Percentiles rank a stretch among this genome's conserved stretches.
Evolutionary conservation across 495 filamentous ascomycete genomes (phyloP).

Genomic region (Cercophora sp.): DNA sequence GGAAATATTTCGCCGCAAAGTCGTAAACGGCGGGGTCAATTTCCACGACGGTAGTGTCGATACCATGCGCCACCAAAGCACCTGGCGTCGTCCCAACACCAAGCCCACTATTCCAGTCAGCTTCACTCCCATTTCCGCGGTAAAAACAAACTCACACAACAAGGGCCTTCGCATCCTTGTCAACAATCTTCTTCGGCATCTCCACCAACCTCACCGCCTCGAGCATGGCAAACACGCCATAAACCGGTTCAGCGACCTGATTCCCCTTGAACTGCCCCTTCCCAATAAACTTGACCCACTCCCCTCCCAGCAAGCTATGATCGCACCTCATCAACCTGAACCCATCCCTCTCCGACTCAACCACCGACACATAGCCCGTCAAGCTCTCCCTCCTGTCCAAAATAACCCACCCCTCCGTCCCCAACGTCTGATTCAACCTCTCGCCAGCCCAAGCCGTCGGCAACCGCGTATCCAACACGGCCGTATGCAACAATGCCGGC

Average conservation of each 20-base stretch:
- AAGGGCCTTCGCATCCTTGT: conserved; percentile 70
- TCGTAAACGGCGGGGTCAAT: conserved; percentile 85
- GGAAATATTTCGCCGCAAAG: conserved; percentile 79
- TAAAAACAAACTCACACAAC: conserved; percentile 61
- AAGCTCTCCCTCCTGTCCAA: conserved; percentile 76
- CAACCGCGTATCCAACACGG: conserved; percentile 68
- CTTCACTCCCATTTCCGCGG: background rate
- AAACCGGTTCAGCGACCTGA: conserved; percentile 75
- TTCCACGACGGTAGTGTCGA: conserved; percentile 89
- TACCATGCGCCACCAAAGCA: conserved; percentile 79
- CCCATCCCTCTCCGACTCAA: conserved; percentile 64
- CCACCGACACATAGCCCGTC: conserved; percentile 88
- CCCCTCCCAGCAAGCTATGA: conserved; percentile 90
- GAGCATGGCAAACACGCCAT: conserved; percentile 86
- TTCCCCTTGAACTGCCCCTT: conserved; percentile 34
- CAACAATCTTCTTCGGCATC: conserved; percentile 47
- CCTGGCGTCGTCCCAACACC: conserved; percentile 88
- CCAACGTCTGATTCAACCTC: conserved; percentile 61
- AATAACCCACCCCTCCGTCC: conserved; percentile 53
- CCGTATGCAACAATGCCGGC: conserved; percentile 67
- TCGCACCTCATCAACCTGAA: conserved; percentile 89
- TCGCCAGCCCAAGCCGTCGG: conserved; percentile 46
- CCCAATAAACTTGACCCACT: conserved; percentile 63
- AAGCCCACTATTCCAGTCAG: conserved; percentile 60
- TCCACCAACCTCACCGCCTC: conserved; percentile 84